phyloP scores from a whole-genome alignment of 1,139 yeast genomes.

The Blastobotrys raffinosifermentans region DNA sequence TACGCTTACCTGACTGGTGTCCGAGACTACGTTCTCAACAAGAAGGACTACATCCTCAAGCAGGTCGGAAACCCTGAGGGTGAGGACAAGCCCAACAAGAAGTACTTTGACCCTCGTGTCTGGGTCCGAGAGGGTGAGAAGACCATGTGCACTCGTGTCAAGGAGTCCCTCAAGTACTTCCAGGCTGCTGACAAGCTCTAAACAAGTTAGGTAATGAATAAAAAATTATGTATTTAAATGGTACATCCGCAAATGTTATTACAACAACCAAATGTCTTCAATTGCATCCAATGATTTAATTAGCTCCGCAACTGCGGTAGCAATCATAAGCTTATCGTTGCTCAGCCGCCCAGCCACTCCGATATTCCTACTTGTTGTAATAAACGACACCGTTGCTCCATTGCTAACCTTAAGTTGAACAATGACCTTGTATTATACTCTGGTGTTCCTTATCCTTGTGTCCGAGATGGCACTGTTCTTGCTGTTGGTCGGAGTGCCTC shows the following conservation, averaged over 20 bases:
- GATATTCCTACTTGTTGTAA: no score
- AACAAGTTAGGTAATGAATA: not conserved
- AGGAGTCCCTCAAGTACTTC: slow-evolving; percentile 82
- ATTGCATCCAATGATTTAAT: no score
- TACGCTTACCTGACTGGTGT: slow-evolving; percentile 95
- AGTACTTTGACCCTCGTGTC: slow-evolving; percentile 99
- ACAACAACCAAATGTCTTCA: no score
- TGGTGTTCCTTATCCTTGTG: slow-evolving; percentile 70
- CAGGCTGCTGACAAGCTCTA: slow-evolving; percentile 32
- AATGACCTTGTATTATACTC: slow-evolving; percentile 70
- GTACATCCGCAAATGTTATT: no score
- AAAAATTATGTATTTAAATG: no score
- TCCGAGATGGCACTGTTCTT: slow-evolving; percentile 79
- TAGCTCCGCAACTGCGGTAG: no score
- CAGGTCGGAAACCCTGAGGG: slow-evolving; percentile 99
- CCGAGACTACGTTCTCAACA: slow-evolving; percentile 91
- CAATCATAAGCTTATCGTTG: no score
- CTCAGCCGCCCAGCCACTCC: no score
- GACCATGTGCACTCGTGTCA: slow-evolving; percentile 87
- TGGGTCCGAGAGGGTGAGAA: slow-evolving; percentile 99
- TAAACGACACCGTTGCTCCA: not conserved
- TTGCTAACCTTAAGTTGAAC: slow-evolving; percentile 8
- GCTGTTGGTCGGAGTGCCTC: slow-evolving; percentile 73
- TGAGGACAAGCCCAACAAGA: slow-evolving; percentile 93
- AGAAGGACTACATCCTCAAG: slow-evolving; percentile 86